phyloP scores from a whole-genome alignment of 139 green algal genomes.

The Chlamydomonas eustigma region DNA sequence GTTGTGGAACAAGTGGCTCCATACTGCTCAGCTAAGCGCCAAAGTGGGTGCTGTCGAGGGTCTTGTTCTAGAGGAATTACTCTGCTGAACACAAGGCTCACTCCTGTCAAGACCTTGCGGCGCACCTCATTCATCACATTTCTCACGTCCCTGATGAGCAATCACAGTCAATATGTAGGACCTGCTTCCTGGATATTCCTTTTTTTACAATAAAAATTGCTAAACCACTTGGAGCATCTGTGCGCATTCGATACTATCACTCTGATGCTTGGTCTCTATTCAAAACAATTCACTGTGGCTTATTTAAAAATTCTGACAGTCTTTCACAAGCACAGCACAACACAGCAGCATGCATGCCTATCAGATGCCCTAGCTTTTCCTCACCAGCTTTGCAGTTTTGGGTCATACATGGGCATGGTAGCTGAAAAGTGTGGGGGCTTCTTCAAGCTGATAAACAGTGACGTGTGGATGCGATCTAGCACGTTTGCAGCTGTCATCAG shows the following conservation, averaged over 20 bases:
- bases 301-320: no score
- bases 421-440: neutral
- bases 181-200: no score
- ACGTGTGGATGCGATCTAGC: conserved; percentile 37
- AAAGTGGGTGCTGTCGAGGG: conserved; percentile 50
- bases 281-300: no score
- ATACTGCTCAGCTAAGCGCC: conserved; percentile 54
- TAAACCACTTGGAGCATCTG: neutral
- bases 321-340: no score
- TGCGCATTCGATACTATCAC: no score
- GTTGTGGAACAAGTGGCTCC: conserved; percentile 38
- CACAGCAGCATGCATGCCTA: no score
- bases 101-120: conserved; percentile 35
- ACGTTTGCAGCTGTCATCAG: conserved; percentile 38
- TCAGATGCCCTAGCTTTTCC: no score
- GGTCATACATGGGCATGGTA: neutral
- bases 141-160: conserved; percentile 24
- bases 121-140: conserved; percentile 25
- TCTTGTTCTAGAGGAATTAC: conserved; percentile 51
- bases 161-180: neutral
- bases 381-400: conserved; percentile 9
- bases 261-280: no score
- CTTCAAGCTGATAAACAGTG: conserved; percentile 27
- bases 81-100: conserved; percentile 56
- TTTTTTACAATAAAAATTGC: no score